phyloP scores from a whole-genome alignment of 768 basidiomycete species.

The Scleroderma citrinum region DNA sequence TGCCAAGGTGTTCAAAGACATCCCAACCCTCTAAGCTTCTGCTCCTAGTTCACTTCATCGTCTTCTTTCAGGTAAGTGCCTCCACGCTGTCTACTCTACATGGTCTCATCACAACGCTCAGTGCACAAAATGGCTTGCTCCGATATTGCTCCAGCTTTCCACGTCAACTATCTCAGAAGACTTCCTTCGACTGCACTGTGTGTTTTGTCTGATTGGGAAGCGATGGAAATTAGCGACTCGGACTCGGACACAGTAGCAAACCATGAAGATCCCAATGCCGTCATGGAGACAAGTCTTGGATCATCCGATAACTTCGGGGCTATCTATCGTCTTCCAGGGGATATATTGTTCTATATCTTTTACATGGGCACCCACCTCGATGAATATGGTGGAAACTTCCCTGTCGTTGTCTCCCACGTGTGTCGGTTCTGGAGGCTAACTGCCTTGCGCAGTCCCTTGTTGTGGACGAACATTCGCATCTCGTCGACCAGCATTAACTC shows the following conservation, averaged over 20 bases:
- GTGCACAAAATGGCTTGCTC: neutral
- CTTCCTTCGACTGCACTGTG: neutral
- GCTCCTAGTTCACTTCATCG: no score
- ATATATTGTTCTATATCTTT: constrained; percentile 6
- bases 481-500: neutral
- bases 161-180: neutral
- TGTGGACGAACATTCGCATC: constrained; percentile 32
- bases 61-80: neutral
- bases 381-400: neutral
- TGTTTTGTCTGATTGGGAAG: neutral
- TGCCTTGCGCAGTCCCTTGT: constrained; percentile 29
- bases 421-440: constrained; percentile 36
- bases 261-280: neutral
- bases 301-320: neutral
- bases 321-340: neutral
- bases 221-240: neutral
- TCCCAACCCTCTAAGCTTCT: no score
- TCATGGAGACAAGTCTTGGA: neutral
- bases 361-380: neutral
- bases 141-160: neutral
- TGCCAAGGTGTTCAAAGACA: no score
- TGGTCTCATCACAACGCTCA: neutral
- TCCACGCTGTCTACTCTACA: neutral
- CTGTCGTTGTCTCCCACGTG: constrained; percentile 37
- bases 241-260: neutral